Base-by-base conservation (phyloP, 1,284 basidiomycete species). In the Naganishia cerealis region DNA sequence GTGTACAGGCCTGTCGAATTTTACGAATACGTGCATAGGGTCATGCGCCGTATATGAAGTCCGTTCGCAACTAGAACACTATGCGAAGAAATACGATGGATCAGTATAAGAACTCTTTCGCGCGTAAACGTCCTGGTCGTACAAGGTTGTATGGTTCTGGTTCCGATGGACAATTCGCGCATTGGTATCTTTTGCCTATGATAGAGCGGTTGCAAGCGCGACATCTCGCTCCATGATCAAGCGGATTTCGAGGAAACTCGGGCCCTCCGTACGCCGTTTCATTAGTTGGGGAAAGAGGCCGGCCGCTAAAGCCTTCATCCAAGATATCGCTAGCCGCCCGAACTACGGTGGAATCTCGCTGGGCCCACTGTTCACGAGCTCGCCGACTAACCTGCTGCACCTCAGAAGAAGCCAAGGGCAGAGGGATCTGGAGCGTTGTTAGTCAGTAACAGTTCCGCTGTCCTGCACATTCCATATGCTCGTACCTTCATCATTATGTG, bases 401-500 rank as follows among this genome's bases (percentile, higher is more conserved):
- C 75, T 92, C 88, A 12, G 84, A 83, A 7, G 84, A 85, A 61
- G 88, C 87, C 18, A 94, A 81, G 1, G 92, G 91, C 70, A 89
- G 87, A 0, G 92, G 92, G 50, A 94, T 92, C 91, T 93, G 71
- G 5, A 21, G 29, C 65, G 3, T 67, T 62, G 13, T 10, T 9
- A 3, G 18, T 13, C 16, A 21, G 29, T 26, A 33, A 18, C 21
- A 36, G 26, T 36, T 33, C 18, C 26, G 15, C 15, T 16, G 33
- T 33, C n/a, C 38, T 33, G 50, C 40, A 61, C 70, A 39, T 63
- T 53, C 21, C 29, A 10, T 26, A 1, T 4, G 18, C 66, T 66
- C 79, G 58, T 66, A 90, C 91, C 87, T 95, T 94, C 80, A 95
- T 91, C 85, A 94, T 87, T 73, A 94, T 92, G 76, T 95, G 92